Evolutionary conservation across 2,329 filamentous ascomycete species (phyloP), one percentile per base, ranked within the genome.

Genomic region (Penicillium sp.): DNA sequence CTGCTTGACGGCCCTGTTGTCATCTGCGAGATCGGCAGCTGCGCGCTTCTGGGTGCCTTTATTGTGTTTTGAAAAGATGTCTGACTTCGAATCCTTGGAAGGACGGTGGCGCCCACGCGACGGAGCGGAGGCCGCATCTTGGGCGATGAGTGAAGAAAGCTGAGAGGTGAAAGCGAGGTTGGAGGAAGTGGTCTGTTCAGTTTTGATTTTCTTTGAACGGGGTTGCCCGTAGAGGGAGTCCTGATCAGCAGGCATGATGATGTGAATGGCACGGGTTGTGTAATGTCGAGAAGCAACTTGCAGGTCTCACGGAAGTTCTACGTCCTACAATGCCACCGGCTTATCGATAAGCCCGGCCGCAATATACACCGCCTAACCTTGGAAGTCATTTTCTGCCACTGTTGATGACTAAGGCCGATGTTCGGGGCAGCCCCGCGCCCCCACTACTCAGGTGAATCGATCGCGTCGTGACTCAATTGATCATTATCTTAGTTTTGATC

Each of bases 151-250:
- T 40, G 84, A 87, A 59, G 86, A 85, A 55, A 97, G 81, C 57
- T 93, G 87, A 10, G 88, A 87, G n/a, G 86, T 83, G 73, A 98
- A 97, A 64, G 88, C 83, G 48, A 95, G 80, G 39, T 82, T 84
- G 44, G 81, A 84, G 19, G 89, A 84, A 17, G 89, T 80, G 17
- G 82, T 60, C 72, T 47, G 33, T 53, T 69, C 45, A 65, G 65
- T 53, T 68, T 65, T 35, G 82, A 83, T 68, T 89, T 91, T 10
- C 24, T 32, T 51, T 3, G 79, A 74, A 33, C 82, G 80, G 48
- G 81, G 79, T 45, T 84, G 79, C 63, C 88, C 88, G 69, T 96
- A 96, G 13, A 96, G 79, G 13, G 62, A 77, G 57, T 40, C 43
- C 19, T 59, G 45, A 3, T 59, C 55, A 6, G 53, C 48, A 32